Evolutionary conservation across 176 grass and related monocot genomes (phyloP).

Genomic region (Carex kokanica): DNA sequence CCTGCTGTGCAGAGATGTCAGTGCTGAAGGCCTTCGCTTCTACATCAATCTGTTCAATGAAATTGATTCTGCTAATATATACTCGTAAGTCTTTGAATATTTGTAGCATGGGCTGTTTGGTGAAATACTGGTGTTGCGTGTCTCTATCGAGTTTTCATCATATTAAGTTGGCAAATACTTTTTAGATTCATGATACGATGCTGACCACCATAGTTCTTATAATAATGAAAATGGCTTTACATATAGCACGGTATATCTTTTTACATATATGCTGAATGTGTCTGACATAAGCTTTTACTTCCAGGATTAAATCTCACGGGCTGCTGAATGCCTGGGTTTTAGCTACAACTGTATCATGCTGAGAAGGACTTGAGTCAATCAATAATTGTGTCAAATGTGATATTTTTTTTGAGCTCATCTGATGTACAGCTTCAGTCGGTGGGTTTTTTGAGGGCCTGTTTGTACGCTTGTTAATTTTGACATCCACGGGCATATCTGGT

Average conservation of each 20-base stretch:
- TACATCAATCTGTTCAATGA: constrained; percentile 90
- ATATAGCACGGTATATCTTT: not conserved
- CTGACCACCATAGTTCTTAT: not conserved
- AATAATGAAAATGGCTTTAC: not conserved
- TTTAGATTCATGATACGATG: constrained; percentile 8
- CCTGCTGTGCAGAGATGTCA: constrained; percentile 82
- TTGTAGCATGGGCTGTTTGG: not conserved
- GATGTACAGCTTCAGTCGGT: not conserved
- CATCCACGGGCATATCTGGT: not conserved
- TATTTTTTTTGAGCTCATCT: not conserved
- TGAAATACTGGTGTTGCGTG: not conserved
- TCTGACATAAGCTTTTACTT: constrained; percentile 17
- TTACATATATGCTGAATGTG: not conserved
- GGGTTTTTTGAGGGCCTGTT: not conserved
- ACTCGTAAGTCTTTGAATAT: constrained; percentile 51
- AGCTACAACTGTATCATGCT: constrained; percentile 34
- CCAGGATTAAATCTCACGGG: constrained; percentile 49
- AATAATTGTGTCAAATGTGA: not conserved
- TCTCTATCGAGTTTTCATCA: not conserved
- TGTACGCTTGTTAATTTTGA: not conserved
- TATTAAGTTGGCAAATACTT: not conserved
- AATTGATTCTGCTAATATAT: constrained; percentile 84
- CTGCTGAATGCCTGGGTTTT: constrained; percentile 48
- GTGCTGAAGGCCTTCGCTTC: constrained; percentile 88
- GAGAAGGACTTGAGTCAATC: not conserved